Conservation (phyloP, 768 basidiomycete species). For the Lentinus brumalis region DNA sequence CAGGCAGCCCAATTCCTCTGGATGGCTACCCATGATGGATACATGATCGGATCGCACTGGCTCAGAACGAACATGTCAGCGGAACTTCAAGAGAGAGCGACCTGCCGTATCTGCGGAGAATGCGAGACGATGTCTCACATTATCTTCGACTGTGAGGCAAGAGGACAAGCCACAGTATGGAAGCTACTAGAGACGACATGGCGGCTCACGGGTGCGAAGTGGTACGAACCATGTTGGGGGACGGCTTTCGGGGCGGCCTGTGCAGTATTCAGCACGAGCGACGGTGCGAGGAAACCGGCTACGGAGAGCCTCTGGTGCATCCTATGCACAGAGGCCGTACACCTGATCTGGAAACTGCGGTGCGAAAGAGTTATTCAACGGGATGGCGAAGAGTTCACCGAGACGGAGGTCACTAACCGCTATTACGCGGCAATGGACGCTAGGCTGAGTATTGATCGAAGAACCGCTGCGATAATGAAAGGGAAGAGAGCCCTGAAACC, state of each 20-base stretch:
- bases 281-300: background rate
- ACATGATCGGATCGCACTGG: conserved; percentile 4
- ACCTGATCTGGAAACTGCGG: conserved; percentile 12
- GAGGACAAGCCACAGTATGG: background rate
- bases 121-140: conserved; percentile 5
- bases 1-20: background rate
- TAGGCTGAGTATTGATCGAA: no score
- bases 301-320: background rate
- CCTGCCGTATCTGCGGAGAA: background rate
- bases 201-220: background rate
- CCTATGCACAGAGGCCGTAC: background rate
- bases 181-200: background rate
- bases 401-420: background rate
- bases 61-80: background rate
- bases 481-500: no score
- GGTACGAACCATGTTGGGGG: background rate
- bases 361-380: conserved; percentile 2
- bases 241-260: background rate
- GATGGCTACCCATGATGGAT: conserved; percentile 1
- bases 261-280: background rate
- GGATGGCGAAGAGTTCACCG: background rate
- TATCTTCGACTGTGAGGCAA: background rate
- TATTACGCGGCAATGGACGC: no score
- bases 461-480: no score
- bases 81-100: background rate